Conservation (phyloP, 1,284 basidiomycete species). For the Ustilago bromivora region DNA sequence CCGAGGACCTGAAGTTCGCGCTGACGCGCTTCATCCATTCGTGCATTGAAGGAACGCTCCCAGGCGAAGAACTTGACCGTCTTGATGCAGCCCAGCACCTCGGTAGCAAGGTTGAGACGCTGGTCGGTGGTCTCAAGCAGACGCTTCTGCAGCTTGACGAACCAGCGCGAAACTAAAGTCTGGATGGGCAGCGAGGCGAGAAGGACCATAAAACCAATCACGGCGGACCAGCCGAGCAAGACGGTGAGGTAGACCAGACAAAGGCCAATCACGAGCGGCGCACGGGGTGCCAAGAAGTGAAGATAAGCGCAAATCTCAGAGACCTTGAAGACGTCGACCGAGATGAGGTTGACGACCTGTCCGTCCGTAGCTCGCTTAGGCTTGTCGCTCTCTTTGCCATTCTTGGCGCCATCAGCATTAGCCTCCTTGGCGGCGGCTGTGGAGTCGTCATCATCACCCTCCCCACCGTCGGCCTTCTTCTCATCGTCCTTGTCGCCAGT, state of each 20-base stretch:
- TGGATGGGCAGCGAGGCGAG: conserved; percentile 59
- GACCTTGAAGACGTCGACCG: conserved; percentile 73
- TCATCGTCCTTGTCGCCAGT: conserved; percentile 40
- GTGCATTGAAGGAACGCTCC: conserved; percentile 71
- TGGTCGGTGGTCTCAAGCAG: conserved; percentile 73
- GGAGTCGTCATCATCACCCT: conserved; percentile 27
- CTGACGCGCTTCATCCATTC: conserved; percentile 71
- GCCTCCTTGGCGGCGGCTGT: conserved; percentile 29
- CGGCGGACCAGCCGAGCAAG: conserved; percentile 73
- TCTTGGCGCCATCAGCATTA: conserved; percentile 18
- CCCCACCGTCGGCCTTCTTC: conserved; percentile 24
- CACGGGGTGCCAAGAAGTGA: conserved; percentile 69
- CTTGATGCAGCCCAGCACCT: conserved; percentile 74
- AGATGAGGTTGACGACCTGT: conserved; percentile 74
- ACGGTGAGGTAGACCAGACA: conserved; percentile 72
- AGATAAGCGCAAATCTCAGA: conserved; percentile 64
- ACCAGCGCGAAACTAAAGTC: conserved; percentile 71
- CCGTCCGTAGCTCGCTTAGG: conserved; percentile 71
- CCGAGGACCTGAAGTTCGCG: conserved; percentile 72
- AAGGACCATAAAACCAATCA: conserved; percentile 69
- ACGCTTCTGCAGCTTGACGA: conserved; percentile 71
- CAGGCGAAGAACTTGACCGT: conserved; percentile 77
- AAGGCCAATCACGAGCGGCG: conserved; percentile 73
- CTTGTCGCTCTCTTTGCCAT: conserved; percentile 32
- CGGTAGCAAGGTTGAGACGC: conserved; percentile 73